Conservation (phyloP, 805 yeast species). For the Spathaspora gorwiae region DNA sequence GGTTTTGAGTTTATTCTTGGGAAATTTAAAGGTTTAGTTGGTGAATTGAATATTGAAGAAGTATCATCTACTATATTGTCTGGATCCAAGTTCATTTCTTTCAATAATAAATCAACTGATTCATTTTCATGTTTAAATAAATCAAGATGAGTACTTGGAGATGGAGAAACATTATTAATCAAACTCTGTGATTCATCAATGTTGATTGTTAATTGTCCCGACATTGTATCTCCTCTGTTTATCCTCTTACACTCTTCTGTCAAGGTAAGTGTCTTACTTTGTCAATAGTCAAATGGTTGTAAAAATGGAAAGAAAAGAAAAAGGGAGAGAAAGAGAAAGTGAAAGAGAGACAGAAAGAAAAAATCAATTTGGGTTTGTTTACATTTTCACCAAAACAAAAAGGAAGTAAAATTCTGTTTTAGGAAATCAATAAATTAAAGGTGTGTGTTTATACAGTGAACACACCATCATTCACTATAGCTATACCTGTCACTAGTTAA, state of each 20-base stretch:
- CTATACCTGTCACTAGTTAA: too few species aligned
- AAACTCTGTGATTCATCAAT: constrained; percentile 5
- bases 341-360: background rate
- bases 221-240: background rate
- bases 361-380: background rate
- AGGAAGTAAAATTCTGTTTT: background rate
- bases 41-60: constrained; percentile 16
- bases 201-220: background rate
- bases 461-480: too few species aligned
- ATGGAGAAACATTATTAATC: constrained; percentile 6
- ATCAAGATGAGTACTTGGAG: constrained; percentile 10
- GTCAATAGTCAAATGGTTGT: too few species aligned
- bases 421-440: too few species aligned
- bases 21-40: constrained; percentile 31
- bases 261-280: too few species aligned
- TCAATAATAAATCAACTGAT: constrained; percentile 26
- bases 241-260: too few species aligned
- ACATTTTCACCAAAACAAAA: background rate
- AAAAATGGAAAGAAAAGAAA: background rate
- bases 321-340: background rate
- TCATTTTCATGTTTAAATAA: constrained; percentile 24
- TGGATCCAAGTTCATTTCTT: constrained; percentile 19
- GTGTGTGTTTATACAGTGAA: too few species aligned
- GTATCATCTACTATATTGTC: background rate
- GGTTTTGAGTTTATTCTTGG: constrained; percentile 11